Base-by-base conservation (phyloP, 768 basidiomycete species). In the Sarcodon aspratus region DNA sequence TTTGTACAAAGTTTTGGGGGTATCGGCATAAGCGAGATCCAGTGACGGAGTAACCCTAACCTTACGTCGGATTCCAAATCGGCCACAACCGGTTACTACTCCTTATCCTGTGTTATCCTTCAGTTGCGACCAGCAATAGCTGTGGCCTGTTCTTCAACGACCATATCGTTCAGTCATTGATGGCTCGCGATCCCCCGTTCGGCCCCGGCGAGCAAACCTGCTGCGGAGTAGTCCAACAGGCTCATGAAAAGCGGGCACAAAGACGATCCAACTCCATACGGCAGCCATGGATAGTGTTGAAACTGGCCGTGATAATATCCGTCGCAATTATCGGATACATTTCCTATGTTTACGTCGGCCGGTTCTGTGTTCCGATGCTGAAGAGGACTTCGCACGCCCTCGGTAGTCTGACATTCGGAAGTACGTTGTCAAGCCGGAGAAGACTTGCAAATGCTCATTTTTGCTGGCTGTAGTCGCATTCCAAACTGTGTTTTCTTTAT, bases 221-320 rank as follows among this genome's bases (percentile, higher is more conserved):
- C 21, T 27, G 21, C 21, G 21, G 5, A 27, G 21, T 27, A 27
- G 21, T 27, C 21, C 21, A 27, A 27, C 21, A 5, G 21, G 21
- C 21, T 27, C 21, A 27, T 27, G 21, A 27, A 27, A 48, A 49
- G 42, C 37, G 48, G 21, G 69, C 67, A 18, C 61, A 62, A n/a
- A 59, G 69, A 45, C 62, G 63, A 7, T 52, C 51, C 32, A 74
- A 67, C 51, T 75, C 78, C 0, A 27, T 3, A 5, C 21, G 3
- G 21, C 85, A 85, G 51, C 82, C 86, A 48, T 90, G 86, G 86
- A 65, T 85, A 45, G 70, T 76, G 21, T 76, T 73, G 62, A 92
- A 92, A 68, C 55, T 86, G 34, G 69, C 80, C 57, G 69, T 91
- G 27, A 71, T 65, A 4, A 46, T 92, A 2, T 74, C 79, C 0